These are phyloP conservation scores for Beauveria australis DNA, from an alignment of 2,329 filamentous ascomycete species.

Conservation along the genomic window DNA sequence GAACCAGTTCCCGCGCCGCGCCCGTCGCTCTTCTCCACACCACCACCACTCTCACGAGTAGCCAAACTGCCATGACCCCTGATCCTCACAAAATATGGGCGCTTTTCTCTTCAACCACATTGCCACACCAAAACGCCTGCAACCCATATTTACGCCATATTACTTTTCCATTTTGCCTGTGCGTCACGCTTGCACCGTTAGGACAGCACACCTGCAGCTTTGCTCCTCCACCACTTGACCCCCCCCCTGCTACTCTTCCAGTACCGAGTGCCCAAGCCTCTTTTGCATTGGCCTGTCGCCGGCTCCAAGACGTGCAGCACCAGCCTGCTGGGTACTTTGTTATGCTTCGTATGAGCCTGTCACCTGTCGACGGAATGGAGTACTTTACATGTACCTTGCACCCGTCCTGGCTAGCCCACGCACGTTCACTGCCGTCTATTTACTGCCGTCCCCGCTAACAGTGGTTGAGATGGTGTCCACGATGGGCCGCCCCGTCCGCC, in stretches of 20 bases:
- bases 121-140: neutral
- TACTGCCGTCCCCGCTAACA: neutral
- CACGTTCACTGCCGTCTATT: neutral
- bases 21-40: conserved; percentile 7
- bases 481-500: conserved; percentile 5
- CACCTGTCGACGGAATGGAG: neutral
- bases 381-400: conserved; percentile 3
- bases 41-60: conserved; percentile 1
- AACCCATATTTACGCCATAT: conserved; percentile 2
- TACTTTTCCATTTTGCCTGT: conserved; percentile 8
- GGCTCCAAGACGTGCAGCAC: neutral
- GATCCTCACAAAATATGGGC: conserved; percentile 5
- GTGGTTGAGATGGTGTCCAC: conserved; percentile 7
- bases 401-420: neutral
- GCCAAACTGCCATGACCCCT: conserved; percentile 8
- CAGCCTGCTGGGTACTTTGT: neutral
- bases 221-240: neutral
- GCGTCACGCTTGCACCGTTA: conserved; percentile 9
- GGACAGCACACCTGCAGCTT: conserved; percentile 6
- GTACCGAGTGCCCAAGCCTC: neutral
- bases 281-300: neutral
- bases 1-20: conserved; percentile 2
- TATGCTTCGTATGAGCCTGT: neutral
- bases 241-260: neutral
- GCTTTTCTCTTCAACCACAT: neutral